Conservation (phyloP, 2,329 filamentous ascomycete genomes). For the Fusarium newnesense region DNA sequence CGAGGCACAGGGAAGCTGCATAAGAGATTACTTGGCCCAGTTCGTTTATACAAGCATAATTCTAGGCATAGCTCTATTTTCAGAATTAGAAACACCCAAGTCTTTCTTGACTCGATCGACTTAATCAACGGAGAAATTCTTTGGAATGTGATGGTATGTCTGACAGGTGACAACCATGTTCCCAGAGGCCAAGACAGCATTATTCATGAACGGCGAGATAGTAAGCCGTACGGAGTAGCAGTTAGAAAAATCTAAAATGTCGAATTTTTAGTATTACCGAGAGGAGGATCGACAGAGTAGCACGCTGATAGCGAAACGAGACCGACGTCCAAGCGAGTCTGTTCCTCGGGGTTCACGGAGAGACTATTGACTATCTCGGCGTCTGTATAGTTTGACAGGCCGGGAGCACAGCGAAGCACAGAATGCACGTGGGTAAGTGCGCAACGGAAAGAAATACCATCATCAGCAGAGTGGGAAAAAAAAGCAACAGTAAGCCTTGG, state of each 20-base stretch:
- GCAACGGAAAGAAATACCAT: not conserved
- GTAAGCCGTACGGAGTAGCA: not conserved
- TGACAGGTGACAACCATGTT: slow-evolving; percentile 2
- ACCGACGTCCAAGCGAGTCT: slow-evolving; percentile 12
- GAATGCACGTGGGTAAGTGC: slow-evolving; percentile 26
- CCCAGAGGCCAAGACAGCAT: slow-evolving; percentile 15
- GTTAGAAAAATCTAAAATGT: slow-evolving; percentile 5
- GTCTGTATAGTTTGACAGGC: slow-evolving; percentile 30
- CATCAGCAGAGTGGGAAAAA: not conserved
- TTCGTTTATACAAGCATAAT: slow-evolving; percentile 2
- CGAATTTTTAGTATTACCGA: slow-evolving; percentile 28
- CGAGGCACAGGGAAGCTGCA: slow-evolving; percentile 14
- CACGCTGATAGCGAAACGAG: slow-evolving; percentile 21
- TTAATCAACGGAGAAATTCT: not conserved
- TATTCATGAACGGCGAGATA: slow-evolving; percentile 2
- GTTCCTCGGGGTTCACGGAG: not conserved
- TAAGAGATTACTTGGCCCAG: slow-evolving; percentile 2
- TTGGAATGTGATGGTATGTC: slow-evolving; percentile 1
- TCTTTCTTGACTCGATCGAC: not conserved
- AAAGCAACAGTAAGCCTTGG: not conserved
- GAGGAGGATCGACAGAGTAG: slow-evolving; percentile 36
- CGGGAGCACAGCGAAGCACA: not conserved
- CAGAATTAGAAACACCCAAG: slow-evolving; percentile 1
- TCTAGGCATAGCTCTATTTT: slow-evolving; percentile 2
- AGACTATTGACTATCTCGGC: slow-evolving; percentile 11